Base-by-base conservation (phyloP, 2,329 filamentous ascomycete species). In the Dactylellina parvicollis region DNA sequence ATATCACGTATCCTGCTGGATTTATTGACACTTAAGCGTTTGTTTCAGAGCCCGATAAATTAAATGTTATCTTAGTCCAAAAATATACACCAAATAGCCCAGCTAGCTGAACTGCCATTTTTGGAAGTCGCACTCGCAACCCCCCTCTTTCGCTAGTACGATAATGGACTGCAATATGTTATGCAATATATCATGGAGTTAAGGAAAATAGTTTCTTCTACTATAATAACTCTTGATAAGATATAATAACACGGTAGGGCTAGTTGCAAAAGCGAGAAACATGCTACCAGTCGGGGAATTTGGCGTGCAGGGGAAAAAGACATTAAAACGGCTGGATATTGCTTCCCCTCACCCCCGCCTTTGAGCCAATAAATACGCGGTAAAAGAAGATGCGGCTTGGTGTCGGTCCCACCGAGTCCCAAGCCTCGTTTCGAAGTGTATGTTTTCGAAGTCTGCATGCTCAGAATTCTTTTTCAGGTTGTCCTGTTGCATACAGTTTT, bases 181-280 rank as follows among this genome's bases (percentile, higher is more conserved):
- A 4, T 4, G 4, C 4, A 4, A 42, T 4, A 47, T 47, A 18
- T 18, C 20, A 50, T 52, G 47, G 47, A 52, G 47, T 52, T 52
- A 52, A 52, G 16, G 12, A 49, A 52, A 52, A 52, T 52, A 52
- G 34, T 52, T 20, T 52, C 28, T 52, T 52, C 47, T 22, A 14
- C 44, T 28, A 4, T n/a, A 20, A 7, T 18, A 9, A 5, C 20
- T 46, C 20, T 22, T 42, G 5, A 46, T 24, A 14, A 46, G 20
- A 10, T 28, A 26, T 49, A 30, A 2, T n/a, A 2, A 26, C 16
- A 3, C 28, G 16, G 26, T 50, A 50, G 24, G 22, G 22, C 46
- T 52, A 3, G 20, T 9, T 8, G 10, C 3, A 44, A 8, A 30
- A 12, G 28, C 14, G 28, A 49, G 14, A 10, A 44, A 42, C 38